Evolutionary conservation across 2,329 filamentous ascomycete genomes (phyloP), one percentile per base, ranked within the genome.

Genomic region (Phyllosticta citrichinensis): DNA sequence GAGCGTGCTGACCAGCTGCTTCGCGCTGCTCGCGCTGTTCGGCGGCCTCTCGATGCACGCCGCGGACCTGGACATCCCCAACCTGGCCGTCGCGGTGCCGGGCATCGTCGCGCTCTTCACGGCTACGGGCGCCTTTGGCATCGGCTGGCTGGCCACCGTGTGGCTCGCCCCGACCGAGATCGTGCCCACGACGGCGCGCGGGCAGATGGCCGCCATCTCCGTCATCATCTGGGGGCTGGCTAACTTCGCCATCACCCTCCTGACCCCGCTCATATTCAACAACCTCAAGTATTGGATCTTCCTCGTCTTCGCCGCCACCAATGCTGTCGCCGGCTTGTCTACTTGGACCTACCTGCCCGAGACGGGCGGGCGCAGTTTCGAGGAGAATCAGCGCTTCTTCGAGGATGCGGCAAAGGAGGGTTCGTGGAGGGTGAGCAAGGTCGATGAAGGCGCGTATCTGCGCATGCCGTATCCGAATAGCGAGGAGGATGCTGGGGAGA

Each of bases 331-430:
- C 0, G 82, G 81, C 0, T 65, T 77, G 25, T 82, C 79, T 79
- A 84, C 82, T 0, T 84, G 76, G 65, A 63, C 79, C 0, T 79
- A 77, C 61, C 68, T 73, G 8, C 83, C 82, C 0, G 83, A 85
- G 68, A 82, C 76, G 14, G 83, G 83, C 0, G 81, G 82, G 0
- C 68, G 83, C 25, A 80, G 77, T 56, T 85, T 85, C 63, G 82
- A 84, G 63, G 82, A 84, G 65, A 85, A 85, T 63, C 80, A 83
- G 67, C 73, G 78, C 58, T 85, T 84, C 70, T 85, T 85, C 66
- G 73, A 76, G 57, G 76, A 79, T 62, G 82, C 83, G 2, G 73
- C 71, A 53, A 74, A 82, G 54, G 75, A 76, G 2, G 75, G 76
- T 3, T 80, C 73, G 3, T 86, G 83, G 83, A 70, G 74, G 27